Evolutionary conservation across 805 yeast genomes (phyloP), one percentile per base, ranked within the genome.

Genomic region (Starmerella khaoyaiensis): DNA sequence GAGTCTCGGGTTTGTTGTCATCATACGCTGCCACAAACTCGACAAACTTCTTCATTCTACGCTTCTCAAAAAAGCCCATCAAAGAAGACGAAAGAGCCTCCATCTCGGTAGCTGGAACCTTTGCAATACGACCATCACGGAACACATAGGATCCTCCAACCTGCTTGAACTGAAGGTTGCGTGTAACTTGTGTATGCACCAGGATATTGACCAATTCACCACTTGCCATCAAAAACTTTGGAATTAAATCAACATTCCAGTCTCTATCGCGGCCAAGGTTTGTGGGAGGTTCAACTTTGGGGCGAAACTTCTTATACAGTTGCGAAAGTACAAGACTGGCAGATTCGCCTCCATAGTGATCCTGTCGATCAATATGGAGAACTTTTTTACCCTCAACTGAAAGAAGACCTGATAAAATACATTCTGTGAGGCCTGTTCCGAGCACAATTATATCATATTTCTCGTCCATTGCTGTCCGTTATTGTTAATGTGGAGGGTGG

Each of bases 381-480:
- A 90, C 97, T 56, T 90, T 90, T 67, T 90, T 87, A 45, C 97
- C 97, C 55, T 90, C 97, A n/a, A 87, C 94, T 8, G 96, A 83
- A 31, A 90, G 68, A 36, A 90, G 62, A 3, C 98, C 98, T 1
- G 95, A 83, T 31, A 90, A 70, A 42, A 90, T 79, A 65, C 98
- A 90, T 60, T 90, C 98, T 31, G 96, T 87, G 47, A 90, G 70
- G n/a, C 98, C 98, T 42, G 73, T 64, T 27, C 97, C 98, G 42
- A 87, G 69, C 20, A 87, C 96, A 50, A 90, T 87, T 44, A 87
- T 95, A 65, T 90, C 98, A 73, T 86, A 90, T 48, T 81, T 74
- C 61, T 86, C 95, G 62, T 90, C 97, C 94, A 90, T 83, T 31
- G 21, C 11, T 23, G n/a, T n/a, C n/a, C n/a, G n/a, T n/a, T n/a